These are phyloP conservation scores for Trichoderma simmonsii DNA, from an alignment of 2,329 filamentous ascomycete genomes.

Conservation along the genomic window DNA sequence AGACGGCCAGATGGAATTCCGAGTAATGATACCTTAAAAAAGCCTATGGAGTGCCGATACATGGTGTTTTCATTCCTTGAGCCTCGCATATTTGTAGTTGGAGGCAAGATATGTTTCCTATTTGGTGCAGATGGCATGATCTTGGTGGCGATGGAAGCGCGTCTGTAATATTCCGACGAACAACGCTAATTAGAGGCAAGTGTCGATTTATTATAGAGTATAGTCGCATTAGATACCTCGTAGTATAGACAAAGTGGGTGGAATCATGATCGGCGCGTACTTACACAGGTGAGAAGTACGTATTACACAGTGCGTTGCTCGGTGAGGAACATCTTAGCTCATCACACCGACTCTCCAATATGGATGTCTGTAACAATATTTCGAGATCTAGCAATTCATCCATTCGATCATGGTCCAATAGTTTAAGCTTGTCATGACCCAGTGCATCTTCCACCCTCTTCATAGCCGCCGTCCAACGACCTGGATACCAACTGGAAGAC, in stretches of 20 bases:
- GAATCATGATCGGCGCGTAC: neutral
- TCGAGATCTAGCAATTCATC: neutral
- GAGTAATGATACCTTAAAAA: neutral
- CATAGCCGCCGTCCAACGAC: slow-evolving; percentile 47
- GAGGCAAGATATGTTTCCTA: neutral
- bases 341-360: neutral
- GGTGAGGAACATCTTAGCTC: neutral
- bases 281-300: neutral
- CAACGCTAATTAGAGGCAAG: too few species aligned
- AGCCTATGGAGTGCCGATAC: neutral
- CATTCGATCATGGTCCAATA: slow-evolving; percentile 47
- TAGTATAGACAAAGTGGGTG: neutral
- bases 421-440: slow-evolving; percentile 52
- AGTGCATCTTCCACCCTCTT: neutral
- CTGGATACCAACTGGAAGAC: slow-evolving; percentile 49
- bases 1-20: neutral
- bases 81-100: neutral
- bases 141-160: neutral
- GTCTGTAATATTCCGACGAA: neutral
- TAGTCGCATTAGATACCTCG: too few species aligned
- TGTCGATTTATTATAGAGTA: too few species aligned
- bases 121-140: neutral
- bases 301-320: neutral
- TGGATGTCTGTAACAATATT: neutral
- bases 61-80: neutral